Base-by-base conservation (phyloP, 192 early-diverging fungal species). In the Umbelopsis sp. region DNA sequence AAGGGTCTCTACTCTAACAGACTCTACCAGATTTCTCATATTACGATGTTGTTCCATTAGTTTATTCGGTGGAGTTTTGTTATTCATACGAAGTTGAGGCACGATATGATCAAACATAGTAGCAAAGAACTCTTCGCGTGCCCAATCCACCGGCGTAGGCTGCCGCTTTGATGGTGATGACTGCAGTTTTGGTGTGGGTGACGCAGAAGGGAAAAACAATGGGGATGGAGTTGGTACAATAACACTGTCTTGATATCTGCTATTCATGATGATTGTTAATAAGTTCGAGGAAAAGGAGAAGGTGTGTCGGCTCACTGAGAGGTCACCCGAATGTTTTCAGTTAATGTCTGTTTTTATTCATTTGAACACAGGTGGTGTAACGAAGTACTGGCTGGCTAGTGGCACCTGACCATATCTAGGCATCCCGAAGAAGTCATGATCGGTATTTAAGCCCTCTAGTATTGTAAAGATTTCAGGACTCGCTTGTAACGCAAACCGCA, bases 151-250 rank as follows among this genome's bases (percentile, higher is more conserved):
- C 2, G 70, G 70, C 9, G 70, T 49, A 5, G 58, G 55, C 12
- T 55, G 70, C 41, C 58, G 55, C 30, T 71, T 71, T 16, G 53
- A 64, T 16, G 70, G 70, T 6, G 70, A 64, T 44, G 53, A 46
- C 12, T 45, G 30, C 13, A 71, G 13, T 37, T 71, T 71, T 0
- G 70, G 70, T 46, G 70, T 71, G 3, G 70, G 70, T 12, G 70
- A 71, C 15, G 70, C 70, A 16, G 53, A 45, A 20, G 70, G 70
- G 18, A 71, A 71, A 58, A 64, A 71, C 15, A 71, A 16, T 5
- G 70, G 70, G 6, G 70, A 71, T 16, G 70, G 70, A n/a, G 70
- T 49, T 33, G 55, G 55, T 16, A 35, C 55, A 16, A 61, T 16
- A 15, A 61, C 33, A 35, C 27, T 61, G 3, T 61, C 55, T 13